These are phyloP conservation scores for Blepharisma stoltei DNA, from an alignment of 73 alveolate genomes.

Conservation along the genomic window DNA sequence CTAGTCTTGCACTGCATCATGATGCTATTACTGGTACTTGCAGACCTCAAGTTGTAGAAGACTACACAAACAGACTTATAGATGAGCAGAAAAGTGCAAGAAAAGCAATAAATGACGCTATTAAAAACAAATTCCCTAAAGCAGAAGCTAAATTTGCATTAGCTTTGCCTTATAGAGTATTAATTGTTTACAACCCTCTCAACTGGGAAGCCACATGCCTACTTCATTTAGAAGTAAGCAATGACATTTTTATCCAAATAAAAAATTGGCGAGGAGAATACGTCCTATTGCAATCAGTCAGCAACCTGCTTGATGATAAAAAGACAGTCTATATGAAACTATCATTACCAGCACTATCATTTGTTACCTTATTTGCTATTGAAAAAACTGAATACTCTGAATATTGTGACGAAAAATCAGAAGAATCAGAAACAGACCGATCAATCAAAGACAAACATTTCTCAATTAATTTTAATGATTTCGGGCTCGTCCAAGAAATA, in stretches of 20 bases:
- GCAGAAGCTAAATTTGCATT: not conserved
- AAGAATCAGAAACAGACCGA: not conserved
- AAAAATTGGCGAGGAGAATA: not conserved
- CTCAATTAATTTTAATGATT: too few species aligned
- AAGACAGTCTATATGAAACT: not conserved
- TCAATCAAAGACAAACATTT: not conserved
- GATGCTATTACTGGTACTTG: slow-evolving; percentile 78
- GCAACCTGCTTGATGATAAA: too few species aligned
- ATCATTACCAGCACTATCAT: not conserved
- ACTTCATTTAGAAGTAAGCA: too few species aligned
- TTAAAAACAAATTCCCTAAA: not conserved
- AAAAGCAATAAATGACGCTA: not conserved
- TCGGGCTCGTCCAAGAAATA: too few species aligned
- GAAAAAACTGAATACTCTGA: not conserved
- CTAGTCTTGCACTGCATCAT: slow-evolving; percentile 51
- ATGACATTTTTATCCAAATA: not conserved
- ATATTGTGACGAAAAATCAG: not conserved
- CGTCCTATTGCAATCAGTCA: not conserved
- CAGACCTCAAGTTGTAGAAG: slow-evolving; percentile 36
- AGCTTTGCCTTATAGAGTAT: slow-evolving; percentile 17
- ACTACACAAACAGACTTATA: slow-evolving; percentile 37
- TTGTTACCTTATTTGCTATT: not conserved
- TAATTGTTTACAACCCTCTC: not conserved
- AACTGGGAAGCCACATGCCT: not conserved
- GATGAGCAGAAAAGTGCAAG: not conserved